Base-by-base conservation (phyloP, 306 rosid species). In the Benincasa hispida region DNA sequence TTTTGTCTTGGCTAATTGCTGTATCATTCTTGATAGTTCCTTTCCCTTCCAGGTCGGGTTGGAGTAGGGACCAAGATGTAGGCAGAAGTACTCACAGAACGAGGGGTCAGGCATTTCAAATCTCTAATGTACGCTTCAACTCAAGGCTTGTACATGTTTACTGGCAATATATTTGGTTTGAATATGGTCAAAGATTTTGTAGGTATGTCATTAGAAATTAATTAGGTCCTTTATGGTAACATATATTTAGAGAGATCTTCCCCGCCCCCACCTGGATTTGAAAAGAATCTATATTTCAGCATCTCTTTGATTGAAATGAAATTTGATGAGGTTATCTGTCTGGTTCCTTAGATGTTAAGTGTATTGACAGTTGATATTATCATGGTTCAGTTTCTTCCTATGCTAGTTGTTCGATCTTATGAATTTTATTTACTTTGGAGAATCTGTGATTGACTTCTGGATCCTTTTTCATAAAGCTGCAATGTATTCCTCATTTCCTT, bases 61-160 rank as follows among this genome's bases (percentile, higher is more conserved):
- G 90, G 97, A 87, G 78, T 81, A 87, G 82, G 72, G 76, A 78
- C 74, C 86, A 80, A 77, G 90, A 83, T 55, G 87, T 73, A 77
- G 74, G 85, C 68, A 76, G 81, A 55, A 82, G 80, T 83, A 63
- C 81, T 41, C 79, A 70, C 69, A 85, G 85, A 85, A 87, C 89
- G 81, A 84, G 86, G 73, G 89, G 91, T 79, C 90, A 81, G 78
- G 86, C 91, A 72, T 80, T 90, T 75, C 90, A 10, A 82, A 79
- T 91, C 76, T 86, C 93, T 75, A 91, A 86, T 85, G 98, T 91
- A 91, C 76, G 96, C 81, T 54, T 82, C 68, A 59, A 67, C 39
- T 72, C 79, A 77, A 83, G 78, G 75, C 78, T 81, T 87, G 83
- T 84, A 80, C 81, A 59, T 85, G 81, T 75, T 42, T 82, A 77